phyloP scores from a whole-genome alignment of 306 rosid genomes.

The Sesbania bispinosa region DNA sequence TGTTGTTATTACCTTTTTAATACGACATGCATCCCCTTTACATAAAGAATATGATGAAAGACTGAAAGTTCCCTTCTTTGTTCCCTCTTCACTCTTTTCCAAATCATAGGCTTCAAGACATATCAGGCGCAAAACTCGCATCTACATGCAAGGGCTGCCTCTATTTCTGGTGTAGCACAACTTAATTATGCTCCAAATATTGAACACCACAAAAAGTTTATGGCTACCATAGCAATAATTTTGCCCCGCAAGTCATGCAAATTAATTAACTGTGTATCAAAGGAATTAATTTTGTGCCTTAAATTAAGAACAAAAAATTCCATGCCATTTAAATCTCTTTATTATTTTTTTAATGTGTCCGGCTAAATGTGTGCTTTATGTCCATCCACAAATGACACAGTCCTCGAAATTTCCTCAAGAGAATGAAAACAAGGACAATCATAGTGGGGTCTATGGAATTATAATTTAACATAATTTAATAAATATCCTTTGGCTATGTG shows the following conservation, averaged over 20 bases:
- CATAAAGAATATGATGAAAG: too few species aligned
- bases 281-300: background rate
- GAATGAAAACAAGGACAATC: slow-evolving; percentile 12
- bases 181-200: background rate
- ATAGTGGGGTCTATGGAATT: slow-evolving; percentile 33
- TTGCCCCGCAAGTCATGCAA: slow-evolving; percentile 14
- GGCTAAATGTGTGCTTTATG: slow-evolving; percentile 8
- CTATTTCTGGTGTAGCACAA: background rate
- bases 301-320: background rate
- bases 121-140: background rate
- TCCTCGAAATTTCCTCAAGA: slow-evolving; percentile 27
- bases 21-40: too few species aligned
- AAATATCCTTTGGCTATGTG: slow-evolving; percentile 6
- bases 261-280: background rate
- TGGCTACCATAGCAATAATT: background rate
- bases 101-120: background rate
- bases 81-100: background rate
- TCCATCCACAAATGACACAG: background rate
- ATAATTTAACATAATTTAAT: background rate
- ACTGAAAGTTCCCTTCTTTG: background rate
- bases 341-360: background rate
- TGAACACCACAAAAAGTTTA: background rate
- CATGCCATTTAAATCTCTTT: background rate
- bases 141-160: background rate
- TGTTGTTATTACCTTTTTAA: background rate